Percentiles rank a stretch among this genome's conserved stretches.
These are phyloP conservation scores for Saccharomycopsis sp. DNA, from an alignment of 805 yeast species.

Conservation along the genomic window DNA sequence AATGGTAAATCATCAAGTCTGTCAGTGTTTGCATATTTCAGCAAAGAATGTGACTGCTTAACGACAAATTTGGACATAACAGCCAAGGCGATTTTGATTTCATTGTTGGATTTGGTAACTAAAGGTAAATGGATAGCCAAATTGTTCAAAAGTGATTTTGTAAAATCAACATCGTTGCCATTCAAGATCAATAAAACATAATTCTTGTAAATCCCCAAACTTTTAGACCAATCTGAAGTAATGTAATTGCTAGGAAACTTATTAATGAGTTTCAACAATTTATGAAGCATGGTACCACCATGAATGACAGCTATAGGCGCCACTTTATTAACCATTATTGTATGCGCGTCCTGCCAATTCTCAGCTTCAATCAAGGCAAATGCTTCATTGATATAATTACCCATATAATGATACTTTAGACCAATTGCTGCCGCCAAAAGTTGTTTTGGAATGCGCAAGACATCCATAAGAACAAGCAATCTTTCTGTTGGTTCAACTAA, in stretches of 20 bases:
- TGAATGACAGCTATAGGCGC: slow-evolving; percentile 69
- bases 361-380: slow-evolving; percentile 55
- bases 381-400: slow-evolving; percentile 53
- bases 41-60: slow-evolving; percentile 19
- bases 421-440: slow-evolving; percentile 57
- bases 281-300: slow-evolving; percentile 29
- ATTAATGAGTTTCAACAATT: slow-evolving; percentile 33
- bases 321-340: slow-evolving; percentile 43
- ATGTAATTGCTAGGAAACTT: slow-evolving; percentile 35
- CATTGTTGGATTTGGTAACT: slow-evolving; percentile 7
- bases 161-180: not conserved
- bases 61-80: slow-evolving; percentile 47
- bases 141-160: slow-evolving; percentile 7
- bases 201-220: slow-evolving; percentile 51
- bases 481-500: slow-evolving; percentile 6
- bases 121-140: slow-evolving; percentile 14
- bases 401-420: slow-evolving; percentile 39
- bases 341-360: slow-evolving; percentile 57
- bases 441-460: slow-evolving; percentile 41
- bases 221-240: slow-evolving; percentile 42
- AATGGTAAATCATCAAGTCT: not conserved
- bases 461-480: slow-evolving; percentile 32
- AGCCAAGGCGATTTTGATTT: slow-evolving; percentile 27
- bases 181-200: slow-evolving; percentile 33
- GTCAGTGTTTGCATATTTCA: slow-evolving; percentile 26